Percentiles rank a stretch among this genome's conserved stretches.
These are phyloP conservation scores for Stagonosporopsis rhizophila DNA, from an alignment of 2,329 filamentous ascomycete genomes.

Conservation along the genomic window DNA sequence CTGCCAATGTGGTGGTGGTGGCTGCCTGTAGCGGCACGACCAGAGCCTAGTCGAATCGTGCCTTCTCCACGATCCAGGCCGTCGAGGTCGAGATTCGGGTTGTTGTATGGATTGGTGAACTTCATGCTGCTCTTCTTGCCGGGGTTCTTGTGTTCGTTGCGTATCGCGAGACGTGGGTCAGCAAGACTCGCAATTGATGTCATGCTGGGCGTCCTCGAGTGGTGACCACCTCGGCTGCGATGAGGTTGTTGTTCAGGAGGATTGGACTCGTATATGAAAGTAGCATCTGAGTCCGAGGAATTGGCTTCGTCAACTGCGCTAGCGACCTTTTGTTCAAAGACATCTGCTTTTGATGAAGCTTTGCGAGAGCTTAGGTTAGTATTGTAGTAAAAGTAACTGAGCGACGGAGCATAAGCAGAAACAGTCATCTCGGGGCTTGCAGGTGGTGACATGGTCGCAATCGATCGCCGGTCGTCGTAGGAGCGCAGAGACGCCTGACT, in stretches of 20 bases:
- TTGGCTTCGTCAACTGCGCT: constrained; percentile 95
- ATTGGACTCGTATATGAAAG: constrained; percentile 98
- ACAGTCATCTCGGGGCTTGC: constrained; percentile 39
- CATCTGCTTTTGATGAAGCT: constrained; percentile 94
- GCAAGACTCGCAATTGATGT: constrained; percentile 78
- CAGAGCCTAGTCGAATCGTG: constrained; percentile 50
- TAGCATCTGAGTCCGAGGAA: constrained; percentile 96
- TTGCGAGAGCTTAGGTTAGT: constrained; percentile 51
- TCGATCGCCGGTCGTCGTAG: constrained; percentile 40
- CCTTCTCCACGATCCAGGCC: constrained; percentile 49
- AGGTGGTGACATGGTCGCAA: constrained; percentile 33
- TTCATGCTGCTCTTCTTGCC: constrained; percentile 93
- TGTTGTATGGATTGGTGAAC: constrained; percentile 78
- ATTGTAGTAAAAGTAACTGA: constrained; percentile 44
- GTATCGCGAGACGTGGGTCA: constrained; percentile 62
- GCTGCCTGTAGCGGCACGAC: constrained; percentile 64
- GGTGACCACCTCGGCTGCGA: constrained; percentile 81
- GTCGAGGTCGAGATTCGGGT: constrained; percentile 61
- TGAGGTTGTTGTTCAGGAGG: constrained; percentile 68
- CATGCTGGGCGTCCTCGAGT: constrained; percentile 89
- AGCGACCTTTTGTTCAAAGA: constrained; percentile 96
- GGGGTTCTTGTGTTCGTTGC: constrained; percentile 69
- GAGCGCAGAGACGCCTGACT: constrained; percentile 41
- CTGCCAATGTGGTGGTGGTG: constrained; percentile 83
- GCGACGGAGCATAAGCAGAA: constrained; percentile 33